phyloP scores from a whole-genome alignment of 1,284 basidiomycete species.

The Ganoderma sinense region DNA sequence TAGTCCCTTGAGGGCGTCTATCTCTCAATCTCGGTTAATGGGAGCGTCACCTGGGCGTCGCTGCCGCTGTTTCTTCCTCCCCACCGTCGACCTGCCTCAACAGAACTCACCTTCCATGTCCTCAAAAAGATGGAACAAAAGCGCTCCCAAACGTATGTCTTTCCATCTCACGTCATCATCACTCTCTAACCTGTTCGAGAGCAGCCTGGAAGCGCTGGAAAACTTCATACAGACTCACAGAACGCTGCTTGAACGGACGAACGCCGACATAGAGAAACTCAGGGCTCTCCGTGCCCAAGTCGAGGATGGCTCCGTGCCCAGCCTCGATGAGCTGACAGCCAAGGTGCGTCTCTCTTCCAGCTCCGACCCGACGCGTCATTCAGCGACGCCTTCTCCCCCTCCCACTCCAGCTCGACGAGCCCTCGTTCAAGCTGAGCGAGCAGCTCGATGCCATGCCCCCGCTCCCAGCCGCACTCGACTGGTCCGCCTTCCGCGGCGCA shows the following conservation, averaged over 20 bases:
- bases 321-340: slow-evolving; percentile 39
- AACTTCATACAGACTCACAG: slow-evolving; percentile 68
- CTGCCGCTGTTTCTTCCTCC: background rate
- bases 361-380: background rate
- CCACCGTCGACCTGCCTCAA: background rate
- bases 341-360: slow-evolving; percentile 41
- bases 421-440: slow-evolving; percentile 51
- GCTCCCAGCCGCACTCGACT: slow-evolving; percentile 56
- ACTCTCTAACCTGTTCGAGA: background rate
- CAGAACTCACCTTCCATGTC: slow-evolving; percentile 36
- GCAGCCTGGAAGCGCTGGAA: slow-evolving; percentile 71
- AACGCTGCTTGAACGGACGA: slow-evolving; percentile 61
- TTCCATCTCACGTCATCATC: background rate
- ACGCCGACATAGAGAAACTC: slow-evolving; percentile 65
- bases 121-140: slow-evolving; percentile 55
- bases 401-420: slow-evolving; percentile 22
- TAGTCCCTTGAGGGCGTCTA: background rate
- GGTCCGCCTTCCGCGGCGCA: slow-evolving; percentile 56
- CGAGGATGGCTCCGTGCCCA: slow-evolving; percentile 40
- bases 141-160: slow-evolving; percentile 64
- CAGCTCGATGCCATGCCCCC: slow-evolving; percentile 47
- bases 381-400: slow-evolving; percentile 21
- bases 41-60: background rate
- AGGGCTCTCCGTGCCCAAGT: slow-evolving; percentile 50
- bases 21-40: background rate